Percentiles rank a stretch among this genome's conserved stretches.
Conservation (phyloP, 1,284 basidiomycete species). For the Cryptococcus neoformans region DNA sequence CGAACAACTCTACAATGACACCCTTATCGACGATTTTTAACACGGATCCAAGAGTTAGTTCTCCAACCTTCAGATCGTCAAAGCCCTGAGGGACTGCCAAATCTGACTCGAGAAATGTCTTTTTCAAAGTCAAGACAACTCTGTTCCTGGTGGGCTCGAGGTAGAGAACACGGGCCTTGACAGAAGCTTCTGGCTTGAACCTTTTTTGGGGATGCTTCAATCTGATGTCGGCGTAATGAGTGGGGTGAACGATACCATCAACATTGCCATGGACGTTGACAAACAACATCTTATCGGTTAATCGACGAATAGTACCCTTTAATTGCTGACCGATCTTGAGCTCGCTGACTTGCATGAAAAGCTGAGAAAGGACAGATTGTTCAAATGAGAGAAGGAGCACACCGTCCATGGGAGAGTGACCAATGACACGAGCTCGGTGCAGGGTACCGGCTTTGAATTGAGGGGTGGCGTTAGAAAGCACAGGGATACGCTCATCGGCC, state of each 20-base stretch:
- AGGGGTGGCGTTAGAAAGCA: constrained; percentile 65
- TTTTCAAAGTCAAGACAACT: constrained; percentile 87
- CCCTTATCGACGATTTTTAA: constrained; percentile 75
- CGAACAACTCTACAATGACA: constrained; percentile 85
- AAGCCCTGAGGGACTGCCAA: constrained; percentile 66
- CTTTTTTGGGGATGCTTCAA: constrained; percentile 89
- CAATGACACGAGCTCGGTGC: constrained; percentile 86
- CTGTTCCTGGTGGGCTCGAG: constrained; percentile 80
- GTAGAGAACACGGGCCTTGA: constrained; percentile 82
- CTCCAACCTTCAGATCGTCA: constrained; percentile 65
- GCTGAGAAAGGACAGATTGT: constrained; percentile 76
- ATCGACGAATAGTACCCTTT: constrained; percentile 77
- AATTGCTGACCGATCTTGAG: constrained; percentile 78
- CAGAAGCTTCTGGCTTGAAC: constrained; percentile 77
- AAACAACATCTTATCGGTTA: constrained; percentile 76
- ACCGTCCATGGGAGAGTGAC: constrained; percentile 84
- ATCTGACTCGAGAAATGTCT: constrained; percentile 77
- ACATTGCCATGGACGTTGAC: constrained; percentile 79
- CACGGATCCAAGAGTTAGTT: constrained; percentile 78
- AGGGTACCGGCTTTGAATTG: constrained; percentile 74
- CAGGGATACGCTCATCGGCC: constrained; percentile 83
- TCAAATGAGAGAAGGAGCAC: constrained; percentile 82
- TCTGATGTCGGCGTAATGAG: constrained; percentile 90
- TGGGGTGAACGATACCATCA: constrained; percentile 90
- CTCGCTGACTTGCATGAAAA: constrained; percentile 81